Base-by-base conservation (phyloP, 768 basidiomycete species). In the Chalciporus pseudorubinellus region DNA sequence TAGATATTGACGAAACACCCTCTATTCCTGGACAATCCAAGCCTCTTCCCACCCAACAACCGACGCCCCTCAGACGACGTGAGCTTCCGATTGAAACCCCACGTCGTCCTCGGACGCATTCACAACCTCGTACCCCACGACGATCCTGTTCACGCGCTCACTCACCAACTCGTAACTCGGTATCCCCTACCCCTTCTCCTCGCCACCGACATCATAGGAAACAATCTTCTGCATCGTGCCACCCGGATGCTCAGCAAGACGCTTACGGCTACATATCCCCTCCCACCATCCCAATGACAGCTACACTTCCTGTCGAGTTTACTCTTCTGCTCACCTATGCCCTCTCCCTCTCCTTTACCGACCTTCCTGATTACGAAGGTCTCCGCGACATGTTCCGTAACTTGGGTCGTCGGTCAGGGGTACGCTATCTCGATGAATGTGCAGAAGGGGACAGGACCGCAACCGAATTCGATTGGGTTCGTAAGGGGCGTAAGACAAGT, bases 291-390 rank as follows among this genome's bases (percentile, higher is more conserved):
- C 71, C 83, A 4, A 77, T 92, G 47, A 89, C 88, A 9, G 79
- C 83, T 48, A 84, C 86, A 5, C 81, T 92, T 49, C 89, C 89
- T 13, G 77, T 83, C 43, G 90, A 93, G 69, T 90, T 92, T 52
- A 87, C 86, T 56, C 80, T 90, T 48, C 78, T 92, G 59, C 87
- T 86, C 68, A 70, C 69, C 40, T 94, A 94, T 70, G 83, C 87
- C 19, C 81, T 92, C 40, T 83, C 83, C 2, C 81, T 95, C 31
- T 86, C 86, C 56, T 94, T 93, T 59, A 89, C 89, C 61, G 92
- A 94, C 72, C 76, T 90, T 36, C 92, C 92, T 10, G 92, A 95
- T 69, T 95, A 94, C 60, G 85, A 84, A 39, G 91, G 91, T 22
- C 73, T 93, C 20, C 78, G 91, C 39, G 80, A 78, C 40, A 77